phyloP scores from a whole-genome alignment of 1,284 basidiomycete species.

The Malassezia vespertilionis region DNA sequence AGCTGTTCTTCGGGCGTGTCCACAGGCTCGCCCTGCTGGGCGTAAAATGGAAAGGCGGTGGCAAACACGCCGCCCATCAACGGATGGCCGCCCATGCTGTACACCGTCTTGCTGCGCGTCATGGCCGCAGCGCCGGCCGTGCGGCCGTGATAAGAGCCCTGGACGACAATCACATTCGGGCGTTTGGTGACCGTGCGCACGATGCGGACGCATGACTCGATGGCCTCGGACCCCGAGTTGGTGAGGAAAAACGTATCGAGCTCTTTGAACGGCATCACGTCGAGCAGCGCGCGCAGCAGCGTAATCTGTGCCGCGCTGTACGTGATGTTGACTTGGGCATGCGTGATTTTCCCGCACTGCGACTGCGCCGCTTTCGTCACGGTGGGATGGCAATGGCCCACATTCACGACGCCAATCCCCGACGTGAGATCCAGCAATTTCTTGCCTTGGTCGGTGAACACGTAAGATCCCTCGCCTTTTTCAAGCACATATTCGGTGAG shows the following conservation, averaged over 20 bases:
- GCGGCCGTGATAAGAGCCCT: constrained; percentile 50
- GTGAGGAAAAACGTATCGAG: constrained; percentile 69
- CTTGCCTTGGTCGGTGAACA: constrained; percentile 32
- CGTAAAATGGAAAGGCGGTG: constrained; percentile 84
- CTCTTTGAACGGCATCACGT: constrained; percentile 65
- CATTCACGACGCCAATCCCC: constrained; percentile 43
- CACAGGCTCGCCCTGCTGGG: constrained; percentile 62
- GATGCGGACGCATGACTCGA: constrained; percentile 61
- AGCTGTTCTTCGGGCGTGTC: constrained; percentile 60
- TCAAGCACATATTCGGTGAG: constrained; percentile 35
- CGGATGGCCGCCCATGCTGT: constrained; percentile 65
- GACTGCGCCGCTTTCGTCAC: constrained; percentile 38
- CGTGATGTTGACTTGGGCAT: constrained; percentile 45
- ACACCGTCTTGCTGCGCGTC: constrained; percentile 81
- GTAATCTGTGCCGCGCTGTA: constrained; percentile 31
- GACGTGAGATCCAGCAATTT: constrained; percentile 42
- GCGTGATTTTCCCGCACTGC: constrained; percentile 40
- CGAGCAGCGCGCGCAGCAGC: constrained; percentile 29
- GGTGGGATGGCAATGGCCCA: constrained; percentile 43
- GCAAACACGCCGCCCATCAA: constrained; percentile 77
- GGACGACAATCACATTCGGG: constrained; percentile 82
- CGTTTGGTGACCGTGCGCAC: constrained; percentile 64
- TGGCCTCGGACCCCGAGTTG: constrained; percentile 86
- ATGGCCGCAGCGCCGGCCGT: constrained; percentile 66
- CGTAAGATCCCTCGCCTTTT: constrained; percentile 30